Evolutionary conservation across 2,329 filamentous ascomycete species (phyloP).

Genomic region (Plenodomus biglobosus): DNA sequence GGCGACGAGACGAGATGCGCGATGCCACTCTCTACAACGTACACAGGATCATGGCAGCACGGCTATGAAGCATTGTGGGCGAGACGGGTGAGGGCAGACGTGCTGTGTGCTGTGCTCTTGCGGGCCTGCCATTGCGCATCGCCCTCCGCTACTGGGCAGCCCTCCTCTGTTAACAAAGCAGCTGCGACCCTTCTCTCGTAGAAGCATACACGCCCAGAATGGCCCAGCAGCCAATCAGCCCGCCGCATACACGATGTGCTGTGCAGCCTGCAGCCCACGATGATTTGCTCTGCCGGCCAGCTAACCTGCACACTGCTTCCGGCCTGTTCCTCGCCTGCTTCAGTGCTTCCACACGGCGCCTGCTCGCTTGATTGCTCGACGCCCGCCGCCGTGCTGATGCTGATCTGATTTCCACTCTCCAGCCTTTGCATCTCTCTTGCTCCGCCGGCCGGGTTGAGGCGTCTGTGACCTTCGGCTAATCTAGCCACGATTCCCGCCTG

Average conservation of each 20-base stretch:
- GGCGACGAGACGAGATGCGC: constrained; percentile 10
- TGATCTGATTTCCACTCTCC: constrained; percentile 9
- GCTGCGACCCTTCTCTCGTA: constrained; percentile 16
- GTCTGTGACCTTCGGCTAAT: no score
- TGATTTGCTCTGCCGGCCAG: constrained; percentile 12
- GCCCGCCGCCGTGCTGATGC: constrained; percentile 8
- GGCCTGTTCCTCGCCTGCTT: no score
- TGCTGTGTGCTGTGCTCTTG: no score
- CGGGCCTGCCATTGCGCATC: constrained; percentile 9
- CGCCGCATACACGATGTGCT: constrained; percentile 4
- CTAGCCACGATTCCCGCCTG: no score
- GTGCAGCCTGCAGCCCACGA: constrained; percentile 12
- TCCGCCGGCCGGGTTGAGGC: constrained; percentile 12
- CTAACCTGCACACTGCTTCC: no score
- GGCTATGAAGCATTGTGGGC: constrained; percentile 1
- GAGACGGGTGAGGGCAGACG: not conserved
- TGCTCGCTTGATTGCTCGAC: not conserved
- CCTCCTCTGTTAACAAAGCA: constrained; percentile 13
- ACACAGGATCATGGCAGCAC: constrained; percentile 1
- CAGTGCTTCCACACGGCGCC: not conserved
- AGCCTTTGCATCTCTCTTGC: constrained; percentile 8
- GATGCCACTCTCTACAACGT: no score
- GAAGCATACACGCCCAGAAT: constrained; percentile 17
- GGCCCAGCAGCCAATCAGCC: constrained; percentile 14
- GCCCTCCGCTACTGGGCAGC: constrained; percentile 7